phyloP scores from a whole-genome alignment of 305 asterid species.

The Petunia hybrid region DNA sequence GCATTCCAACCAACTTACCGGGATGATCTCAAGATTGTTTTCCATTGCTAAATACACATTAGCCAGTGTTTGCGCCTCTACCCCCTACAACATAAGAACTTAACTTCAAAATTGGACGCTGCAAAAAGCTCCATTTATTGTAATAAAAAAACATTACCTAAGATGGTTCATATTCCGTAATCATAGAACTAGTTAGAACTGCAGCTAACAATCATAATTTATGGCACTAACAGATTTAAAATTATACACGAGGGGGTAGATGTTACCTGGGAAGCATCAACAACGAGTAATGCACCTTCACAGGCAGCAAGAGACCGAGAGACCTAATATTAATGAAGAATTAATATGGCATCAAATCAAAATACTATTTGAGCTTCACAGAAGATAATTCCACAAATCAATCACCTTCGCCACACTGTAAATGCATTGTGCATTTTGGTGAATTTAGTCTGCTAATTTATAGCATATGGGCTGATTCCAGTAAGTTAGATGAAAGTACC shows the following conservation, averaged over 20 bases:
- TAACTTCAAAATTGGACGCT: slow-evolving; percentile 37
- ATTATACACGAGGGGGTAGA: slow-evolving; percentile 27
- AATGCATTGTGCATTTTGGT: slow-evolving; percentile 17
- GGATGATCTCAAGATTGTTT: slow-evolving; percentile 97
- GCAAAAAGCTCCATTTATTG: slow-evolving; percentile 21
- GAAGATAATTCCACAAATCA: slow-evolving; percentile 4
- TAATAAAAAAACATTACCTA: slow-evolving; percentile 15
- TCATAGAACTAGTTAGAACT: slow-evolving; percentile 5
- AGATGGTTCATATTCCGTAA: not conserved
- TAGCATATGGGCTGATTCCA: slow-evolving; percentile 18
- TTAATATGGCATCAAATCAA: slow-evolving; percentile 37
- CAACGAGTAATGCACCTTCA: slow-evolving; percentile 99
- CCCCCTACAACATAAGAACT: slow-evolving; percentile 72
- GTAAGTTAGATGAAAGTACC: not conserved
- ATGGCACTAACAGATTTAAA: not conserved
- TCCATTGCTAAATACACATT: slow-evolving; percentile 98
- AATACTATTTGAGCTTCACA: not conserved
- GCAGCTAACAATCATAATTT: not conserved
- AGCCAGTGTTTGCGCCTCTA: slow-evolving; percentile 99
- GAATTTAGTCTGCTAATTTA: not conserved
- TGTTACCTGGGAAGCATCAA: slow-evolving; percentile 97
- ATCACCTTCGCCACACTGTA: slow-evolving; percentile 21
- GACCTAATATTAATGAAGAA: slow-evolving; percentile 61
- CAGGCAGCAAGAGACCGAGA: slow-evolving; percentile 99
- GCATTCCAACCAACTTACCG: slow-evolving; percentile 62